Evolutionary conservation across 306 rosid genomes (phyloP).

Genomic region (Prunus persica): DNA sequence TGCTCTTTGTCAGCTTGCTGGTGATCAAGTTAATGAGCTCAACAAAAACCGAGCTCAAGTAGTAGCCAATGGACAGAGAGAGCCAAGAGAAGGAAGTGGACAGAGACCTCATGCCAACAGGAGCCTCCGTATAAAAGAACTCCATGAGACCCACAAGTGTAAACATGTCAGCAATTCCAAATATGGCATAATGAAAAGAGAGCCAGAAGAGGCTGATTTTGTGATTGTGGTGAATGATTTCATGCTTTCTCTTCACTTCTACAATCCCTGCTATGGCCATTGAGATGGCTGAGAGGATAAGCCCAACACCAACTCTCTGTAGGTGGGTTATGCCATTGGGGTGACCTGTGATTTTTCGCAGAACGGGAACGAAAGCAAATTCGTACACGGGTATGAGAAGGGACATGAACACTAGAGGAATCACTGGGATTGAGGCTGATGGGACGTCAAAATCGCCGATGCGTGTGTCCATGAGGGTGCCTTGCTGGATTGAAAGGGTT

Average conservation of each 20-base stretch:
- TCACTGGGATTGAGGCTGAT: slow-evolving; percentile 48
- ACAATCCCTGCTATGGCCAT: slow-evolving; percentile 45
- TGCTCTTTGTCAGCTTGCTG: slow-evolving; percentile 21
- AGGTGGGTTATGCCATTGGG: slow-evolving; percentile 49
- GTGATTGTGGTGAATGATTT: slow-evolving; percentile 15
- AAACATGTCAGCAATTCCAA: slow-evolving; percentile 63
- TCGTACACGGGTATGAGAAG: slow-evolving; percentile 51
- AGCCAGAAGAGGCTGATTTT: slow-evolving; percentile 58
- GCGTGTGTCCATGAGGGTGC: slow-evolving; percentile 39
- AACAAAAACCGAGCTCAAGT: slow-evolving; percentile 42
- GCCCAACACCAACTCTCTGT: slow-evolving; percentile 54
- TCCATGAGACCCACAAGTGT: slow-evolving; percentile 52
- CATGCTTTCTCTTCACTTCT: slow-evolving; percentile 43
- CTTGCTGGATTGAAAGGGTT: slow-evolving; percentile 53
- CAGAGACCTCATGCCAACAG: slow-evolving; percentile 50
- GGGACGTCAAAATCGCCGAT: slow-evolving; percentile 31
- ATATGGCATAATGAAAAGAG: slow-evolving; percentile 50
- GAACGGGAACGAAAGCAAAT: slow-evolving; percentile 37
- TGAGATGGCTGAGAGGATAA: slow-evolving; percentile 52
- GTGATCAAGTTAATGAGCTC: slow-evolving; percentile 41
- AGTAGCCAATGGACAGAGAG: slow-evolving; percentile 51
- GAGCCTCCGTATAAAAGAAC: slow-evolving; percentile 59
- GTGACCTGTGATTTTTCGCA: slow-evolving; percentile 37
- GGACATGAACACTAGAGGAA: slow-evolving; percentile 57
- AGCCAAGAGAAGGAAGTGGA: slow-evolving; percentile 51